Base-by-base conservation (phyloP, 768 basidiomycete species). In the Sistotremastrum niveocremeum region DNA sequence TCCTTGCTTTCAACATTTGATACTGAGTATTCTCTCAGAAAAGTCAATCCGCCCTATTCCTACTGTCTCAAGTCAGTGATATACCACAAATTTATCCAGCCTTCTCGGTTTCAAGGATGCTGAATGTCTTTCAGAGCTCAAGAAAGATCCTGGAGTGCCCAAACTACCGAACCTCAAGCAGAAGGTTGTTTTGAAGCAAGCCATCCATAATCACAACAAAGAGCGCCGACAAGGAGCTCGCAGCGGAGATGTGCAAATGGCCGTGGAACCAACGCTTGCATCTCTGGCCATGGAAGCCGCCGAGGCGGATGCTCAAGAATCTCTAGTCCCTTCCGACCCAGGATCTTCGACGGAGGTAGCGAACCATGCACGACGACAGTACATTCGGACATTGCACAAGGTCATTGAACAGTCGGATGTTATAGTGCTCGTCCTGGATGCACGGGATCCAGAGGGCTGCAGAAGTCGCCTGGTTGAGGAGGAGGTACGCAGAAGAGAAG, bases 351-450 rank as follows among this genome's bases (percentile, higher is more conserved):
- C 57, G 4, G 58, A 58, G 6, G 55, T 55, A 34, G 81, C 77
- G 5, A 82, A 73, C 53, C 83, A 85, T 51, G 58, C 78, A 30
- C 75, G 81, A 32, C 72, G 74, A 46, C 73, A 86, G 54, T 87
- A 89, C 56, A 65, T 93, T 41, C 77, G 84, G 36, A 72, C 82
- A 1, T 63, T 98, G 28, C 80, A 89, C 63, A 90, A 86, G 65
- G 94, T 99, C 39, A 83, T 98, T 49, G 91, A 95, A 52, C 73
- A 91, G 56, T 82, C 84, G 52, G 93, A 98, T 58, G 84, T 99
- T 33, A 65, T 98, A 43, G 71, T 98, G 39, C 81, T 85, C 34
- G 86, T 89, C 0, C 70, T 98, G 10, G 95, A 98, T 64, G 93
- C 93, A 1, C 70, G 94, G 37, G 94, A 98, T 67, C 94, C 95